Evolutionary conservation across 2,329 filamentous ascomycete species (phyloP).

Genomic region (Fusarium gaditjirri): DNA sequence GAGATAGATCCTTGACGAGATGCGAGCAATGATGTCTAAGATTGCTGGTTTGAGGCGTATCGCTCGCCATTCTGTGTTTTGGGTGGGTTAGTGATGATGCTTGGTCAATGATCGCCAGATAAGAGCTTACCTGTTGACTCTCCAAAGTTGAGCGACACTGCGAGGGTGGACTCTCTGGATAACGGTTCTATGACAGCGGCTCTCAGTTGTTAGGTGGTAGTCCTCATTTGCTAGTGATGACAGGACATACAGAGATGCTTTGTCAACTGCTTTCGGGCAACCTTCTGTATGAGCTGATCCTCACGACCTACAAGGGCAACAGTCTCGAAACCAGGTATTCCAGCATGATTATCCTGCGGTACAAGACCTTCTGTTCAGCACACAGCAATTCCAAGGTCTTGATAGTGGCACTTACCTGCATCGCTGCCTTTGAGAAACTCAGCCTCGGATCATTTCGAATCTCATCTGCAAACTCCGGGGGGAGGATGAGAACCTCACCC

Average conservation of each 20-base stretch:
- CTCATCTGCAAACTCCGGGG: neutral
- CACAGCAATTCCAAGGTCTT: neutral
- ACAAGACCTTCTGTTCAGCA: accelerated
- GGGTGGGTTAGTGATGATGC: neutral
- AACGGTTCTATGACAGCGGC: neutral
- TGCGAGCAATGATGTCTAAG: neutral
- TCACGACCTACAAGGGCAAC: neutral
- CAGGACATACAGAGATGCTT: neutral
- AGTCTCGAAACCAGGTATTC: neutral
- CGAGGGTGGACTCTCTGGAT: neutral
- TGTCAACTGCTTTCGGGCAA: neutral
- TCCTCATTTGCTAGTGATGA: accelerated
- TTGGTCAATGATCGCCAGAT: too few species aligned
- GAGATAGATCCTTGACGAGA: neutral
- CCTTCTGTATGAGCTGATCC: neutral
- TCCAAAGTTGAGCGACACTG: neutral
- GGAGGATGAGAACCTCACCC: constrained; percentile 2
- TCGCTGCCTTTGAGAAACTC: constrained; percentile 1
- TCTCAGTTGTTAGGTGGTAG: accelerated
- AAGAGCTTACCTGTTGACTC: neutral
- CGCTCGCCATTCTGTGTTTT: neutral
- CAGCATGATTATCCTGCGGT: neutral
- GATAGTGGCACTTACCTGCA: neutral
- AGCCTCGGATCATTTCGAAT: neutral
- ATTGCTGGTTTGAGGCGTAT: neutral